Base-by-base conservation (phyloP, 225 moss, liverwort and hornwort species). In the Takakia lepidozioides region DNA sequence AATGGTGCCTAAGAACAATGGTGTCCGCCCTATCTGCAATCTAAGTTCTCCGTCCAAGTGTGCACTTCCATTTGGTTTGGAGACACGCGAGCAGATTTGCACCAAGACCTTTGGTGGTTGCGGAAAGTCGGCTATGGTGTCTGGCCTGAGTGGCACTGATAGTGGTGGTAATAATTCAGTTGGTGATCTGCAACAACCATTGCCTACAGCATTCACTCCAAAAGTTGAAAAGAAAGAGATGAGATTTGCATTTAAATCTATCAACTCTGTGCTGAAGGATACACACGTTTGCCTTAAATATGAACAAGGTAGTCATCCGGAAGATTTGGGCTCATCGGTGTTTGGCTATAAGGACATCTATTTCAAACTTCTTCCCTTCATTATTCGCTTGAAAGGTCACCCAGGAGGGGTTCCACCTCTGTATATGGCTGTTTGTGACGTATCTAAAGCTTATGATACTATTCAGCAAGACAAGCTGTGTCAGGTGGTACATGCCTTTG, bases 361-460 rank as follows among this genome's bases (percentile, higher is more conserved):
- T 45, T 27, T 69, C 19, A 98, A 69, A 67, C 69, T 90, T 49
- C 82, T 98, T 22, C 95, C 95, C 17, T 98, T 85, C 56, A 74
- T 98, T 42, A 66, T 78, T 66, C 76, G 74, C 36, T 58, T 87
- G 67, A 98, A 87, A 55, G 66, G 73, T 43, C 71, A 84, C 62
- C 57, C 46, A 1, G 66, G 74, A 36, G 84, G 89, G 2, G 59
- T 90, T 59, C 90, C 90, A 26, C 83, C 66, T 19, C 43, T 98
- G 36, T 90, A 75, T 41, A 75, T 98, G 77, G 95, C 84, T 39
- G 84, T 98, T 20, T 98, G 95, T 78, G 95, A 98, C 68, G 69
- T 98, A 48, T 73, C 90, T 35, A 82, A 80, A 80, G 95, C 95
- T 55, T 98, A 84, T 66, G 95, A 98, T 46, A 90, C 82, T 26